Evolutionary conservation across 441 rosid genomes (phyloP).

Genomic region (Populus hybrid): DNA sequence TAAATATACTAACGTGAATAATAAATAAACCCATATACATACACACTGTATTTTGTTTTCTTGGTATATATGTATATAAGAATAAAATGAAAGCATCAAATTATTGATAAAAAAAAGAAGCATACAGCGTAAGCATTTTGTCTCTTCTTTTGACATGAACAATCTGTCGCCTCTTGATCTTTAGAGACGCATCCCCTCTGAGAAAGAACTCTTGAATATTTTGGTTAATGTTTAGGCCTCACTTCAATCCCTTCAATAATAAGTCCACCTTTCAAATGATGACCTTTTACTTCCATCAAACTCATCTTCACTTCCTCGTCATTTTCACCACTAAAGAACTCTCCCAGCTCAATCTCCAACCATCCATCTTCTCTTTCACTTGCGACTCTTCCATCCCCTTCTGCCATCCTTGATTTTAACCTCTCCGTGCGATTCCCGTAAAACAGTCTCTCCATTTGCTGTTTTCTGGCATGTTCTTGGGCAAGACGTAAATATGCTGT

Average conservation of each 20-base stretch:
- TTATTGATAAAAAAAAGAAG: not conserved
- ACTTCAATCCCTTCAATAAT: constrained; percentile 56
- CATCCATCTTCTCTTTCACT: constrained; percentile 43
- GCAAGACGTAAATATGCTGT: constrained; percentile 28
- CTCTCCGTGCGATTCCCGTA: constrained; percentile 30
- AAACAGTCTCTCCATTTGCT: constrained; percentile 30
- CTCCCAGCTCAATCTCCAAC: constrained; percentile 70
- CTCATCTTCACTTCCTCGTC: constrained; percentile 45
- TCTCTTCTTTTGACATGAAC: not conserved
- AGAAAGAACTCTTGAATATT: too few relatives aligned
- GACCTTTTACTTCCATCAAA: constrained; percentile 56
- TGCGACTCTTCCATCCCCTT: constrained; percentile 22
- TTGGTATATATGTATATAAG: too few relatives aligned
- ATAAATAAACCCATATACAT: too few relatives aligned
- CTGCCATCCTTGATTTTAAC: constrained; percentile 23
- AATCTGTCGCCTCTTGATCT: not conserved
- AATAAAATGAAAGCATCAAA: constrained; percentile 1
- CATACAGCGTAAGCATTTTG: not conserved
- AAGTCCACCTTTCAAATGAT: constrained; percentile 63
- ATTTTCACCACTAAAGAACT: constrained; percentile 40
- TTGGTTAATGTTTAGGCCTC: constrained; percentile 31
- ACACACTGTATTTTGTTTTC: too few relatives aligned
- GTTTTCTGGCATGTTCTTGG: constrained; percentile 27
- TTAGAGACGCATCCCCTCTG: not conserved
- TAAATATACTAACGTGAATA: too few relatives aligned